Conservation (phyloP, 768 basidiomycete genomes). For the Leucosporidium creatinivorum region DNA sequence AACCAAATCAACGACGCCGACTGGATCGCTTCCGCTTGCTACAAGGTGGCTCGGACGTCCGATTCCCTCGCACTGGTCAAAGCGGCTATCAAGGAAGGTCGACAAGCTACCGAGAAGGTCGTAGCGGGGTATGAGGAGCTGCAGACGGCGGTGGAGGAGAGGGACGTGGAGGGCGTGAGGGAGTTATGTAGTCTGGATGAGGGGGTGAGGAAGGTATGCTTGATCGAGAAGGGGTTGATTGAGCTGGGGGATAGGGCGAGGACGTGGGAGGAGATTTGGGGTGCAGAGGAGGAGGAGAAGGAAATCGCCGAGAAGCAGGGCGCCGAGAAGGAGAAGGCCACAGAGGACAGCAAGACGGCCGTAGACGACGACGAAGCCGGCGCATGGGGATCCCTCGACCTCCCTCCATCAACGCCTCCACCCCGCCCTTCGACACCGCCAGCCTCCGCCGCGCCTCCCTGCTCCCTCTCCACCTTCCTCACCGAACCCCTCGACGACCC, state of each 20-base stretch:
- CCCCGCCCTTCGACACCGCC: constrained; percentile 36
- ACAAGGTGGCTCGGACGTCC: too few relatives aligned
- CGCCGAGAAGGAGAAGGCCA: constrained; percentile 30
- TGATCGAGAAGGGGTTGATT: constrained; percentile 38
- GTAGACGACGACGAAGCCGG: constrained; percentile 33
- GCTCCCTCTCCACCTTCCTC: constrained; percentile 59
- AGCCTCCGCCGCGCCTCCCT: not conserved
- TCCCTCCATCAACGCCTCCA: constrained; percentile 19
- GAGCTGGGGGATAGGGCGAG: constrained; percentile 18
- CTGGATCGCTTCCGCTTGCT: not conserved
- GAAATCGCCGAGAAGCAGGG: constrained; percentile 4
- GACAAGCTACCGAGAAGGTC: not conserved
- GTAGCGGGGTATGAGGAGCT: not conserved
- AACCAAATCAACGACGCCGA: not conserved
- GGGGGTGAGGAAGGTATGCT: not conserved
- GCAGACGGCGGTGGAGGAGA: not conserved
- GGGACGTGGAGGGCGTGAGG: not conserved
- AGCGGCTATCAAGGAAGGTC: too few relatives aligned
- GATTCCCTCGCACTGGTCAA: too few relatives aligned
- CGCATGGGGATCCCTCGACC: constrained; percentile 21
- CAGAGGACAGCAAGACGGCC: constrained; percentile 18
- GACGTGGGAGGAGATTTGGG: constrained; percentile 28
- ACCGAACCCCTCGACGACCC: constrained; percentile 52
- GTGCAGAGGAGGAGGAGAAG: constrained; percentile 47
- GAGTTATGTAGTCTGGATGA: not conserved